A percentile compares a stretch with the other conserved stretches of the same genome.
phyloP scores from a whole-genome alignment of 345 rosid genomes.

The Sisymbrium irio region DNA sequence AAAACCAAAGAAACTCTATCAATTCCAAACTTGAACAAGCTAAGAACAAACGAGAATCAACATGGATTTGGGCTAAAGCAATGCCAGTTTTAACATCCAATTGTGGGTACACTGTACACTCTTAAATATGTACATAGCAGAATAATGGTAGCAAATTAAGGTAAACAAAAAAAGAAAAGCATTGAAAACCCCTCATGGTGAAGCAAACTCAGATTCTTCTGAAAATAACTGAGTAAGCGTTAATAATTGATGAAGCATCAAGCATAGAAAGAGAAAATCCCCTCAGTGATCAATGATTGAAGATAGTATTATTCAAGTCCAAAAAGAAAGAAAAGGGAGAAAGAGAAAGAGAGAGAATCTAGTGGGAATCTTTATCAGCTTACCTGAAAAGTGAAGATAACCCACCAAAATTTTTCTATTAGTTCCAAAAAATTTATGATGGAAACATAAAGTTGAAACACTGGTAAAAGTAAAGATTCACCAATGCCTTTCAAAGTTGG shows the following conservation, averaged over 20 bases:
- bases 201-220: conserved; percentile 41
- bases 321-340: conserved; percentile 1
- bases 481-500: neutral
- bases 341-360: neutral
- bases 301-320: neutral
- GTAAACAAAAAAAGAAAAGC: conserved; percentile 17
- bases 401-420: neutral
- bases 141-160: neutral
- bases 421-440: conserved; percentile 12
- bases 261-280: conserved; percentile 30
- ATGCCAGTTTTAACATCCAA: conserved; percentile 8
- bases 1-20: conserved; percentile 13
- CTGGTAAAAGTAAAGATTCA: neutral
- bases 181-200: conserved; percentile 24
- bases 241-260: conserved; percentile 24
- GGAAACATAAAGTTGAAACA: conserved; percentile 7
- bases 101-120: neutral
- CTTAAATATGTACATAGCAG: neutral
- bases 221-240: conserved; percentile 27
- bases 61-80: neutral
- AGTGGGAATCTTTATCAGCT: conserved; percentile 14
- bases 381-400: conserved; percentile 29
- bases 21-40: neutral
- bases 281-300: conserved; percentile 5
- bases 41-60: neutral